Evolutionary conservation across 2,329 filamentous ascomycete species (phyloP).

Genomic region (Fusarium robinianum): DNA sequence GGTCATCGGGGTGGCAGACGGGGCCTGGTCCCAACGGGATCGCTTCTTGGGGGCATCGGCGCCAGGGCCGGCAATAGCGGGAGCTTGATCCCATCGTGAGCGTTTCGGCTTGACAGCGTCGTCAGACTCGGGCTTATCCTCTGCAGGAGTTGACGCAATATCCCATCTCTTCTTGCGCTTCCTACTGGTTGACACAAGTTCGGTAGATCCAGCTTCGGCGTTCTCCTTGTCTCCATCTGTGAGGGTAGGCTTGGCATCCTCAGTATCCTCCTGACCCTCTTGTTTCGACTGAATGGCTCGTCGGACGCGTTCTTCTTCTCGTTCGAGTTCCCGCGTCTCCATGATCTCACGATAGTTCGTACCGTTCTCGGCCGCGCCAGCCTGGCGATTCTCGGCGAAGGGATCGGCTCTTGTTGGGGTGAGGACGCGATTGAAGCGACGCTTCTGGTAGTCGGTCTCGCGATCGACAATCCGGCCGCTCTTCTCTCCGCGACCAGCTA

Average conservation of each 20-base stretch:
- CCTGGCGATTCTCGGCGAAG: conserved; percentile 76
- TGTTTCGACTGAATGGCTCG: conserved; percentile 77
- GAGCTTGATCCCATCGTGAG: conserved; percentile 87
- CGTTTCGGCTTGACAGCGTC: conserved; percentile 69
- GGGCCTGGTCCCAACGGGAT: conserved; percentile 91
- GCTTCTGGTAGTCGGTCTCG: conserved; percentile 97
- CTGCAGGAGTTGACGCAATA: conserved; percentile 63
- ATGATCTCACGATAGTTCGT: conserved; percentile 89
- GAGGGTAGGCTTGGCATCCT: conserved; percentile 75
- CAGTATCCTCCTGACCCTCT: conserved; percentile 60
- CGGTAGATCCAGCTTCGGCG: conserved; percentile 69
- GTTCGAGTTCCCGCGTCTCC: conserved; percentile 86
- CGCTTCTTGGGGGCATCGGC: conserved; percentile 71
- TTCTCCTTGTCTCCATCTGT: conserved; percentile 76
- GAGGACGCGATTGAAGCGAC: conserved; percentile 84
- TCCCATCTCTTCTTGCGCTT: conserved; percentile 98
- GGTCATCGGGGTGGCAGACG: conserved; percentile 76
- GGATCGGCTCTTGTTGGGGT: conserved; percentile 86
- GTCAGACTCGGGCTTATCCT: conserved; percentile 54
- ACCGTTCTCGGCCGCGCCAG: conserved; percentile 69
- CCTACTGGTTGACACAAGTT: conserved; percentile 64
- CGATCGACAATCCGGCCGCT: conserved; percentile 88
- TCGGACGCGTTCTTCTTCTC: conserved; percentile 87
- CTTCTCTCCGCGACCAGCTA: conserved; percentile 81
- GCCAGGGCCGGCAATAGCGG: conserved; percentile 57